phyloP scores from a whole-genome alignment of 2,329 filamentous ascomycete species.

The Cercospora citrullina region DNA sequence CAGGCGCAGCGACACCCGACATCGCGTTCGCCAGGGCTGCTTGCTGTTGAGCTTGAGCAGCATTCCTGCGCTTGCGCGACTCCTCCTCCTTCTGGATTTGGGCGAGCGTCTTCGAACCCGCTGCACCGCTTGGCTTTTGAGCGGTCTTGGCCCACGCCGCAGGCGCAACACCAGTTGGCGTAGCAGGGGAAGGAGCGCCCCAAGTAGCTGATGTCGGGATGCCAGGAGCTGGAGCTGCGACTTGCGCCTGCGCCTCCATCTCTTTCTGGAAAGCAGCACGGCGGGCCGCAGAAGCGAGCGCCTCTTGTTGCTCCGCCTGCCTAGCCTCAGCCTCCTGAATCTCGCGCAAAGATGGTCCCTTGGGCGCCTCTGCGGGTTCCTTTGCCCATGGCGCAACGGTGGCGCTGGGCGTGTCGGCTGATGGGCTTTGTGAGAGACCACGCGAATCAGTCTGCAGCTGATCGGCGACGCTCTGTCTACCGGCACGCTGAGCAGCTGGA shows the following conservation, averaged over 20 bases:
- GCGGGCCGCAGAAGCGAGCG: conserved; percentile 73
- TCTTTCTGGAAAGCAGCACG: conserved; percentile 81
- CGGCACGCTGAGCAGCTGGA: conserved; percentile 79
- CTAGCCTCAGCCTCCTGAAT: conserved; percentile 95
- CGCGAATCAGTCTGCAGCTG: conserved; percentile 62
- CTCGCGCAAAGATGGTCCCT: conserved; percentile 89
- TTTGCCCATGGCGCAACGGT: conserved; percentile 95
- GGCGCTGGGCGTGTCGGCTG: conserved; percentile 62
- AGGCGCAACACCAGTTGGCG: conserved; percentile 49
- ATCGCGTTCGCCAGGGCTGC: conserved; percentile 45
- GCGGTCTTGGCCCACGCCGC: conserved; percentile 68
- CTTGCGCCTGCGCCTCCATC: conserved; percentile 61
- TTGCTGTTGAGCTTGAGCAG: conserved; percentile 48
- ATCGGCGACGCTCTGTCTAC: conserved; percentile 77
- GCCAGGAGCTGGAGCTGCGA: conserved; percentile 59
- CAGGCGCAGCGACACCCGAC: conserved; percentile 45
- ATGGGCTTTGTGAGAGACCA: conserved; percentile 77
- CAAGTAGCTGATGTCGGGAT: conserved; percentile 87
- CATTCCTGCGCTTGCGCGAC: conserved; percentile 75
- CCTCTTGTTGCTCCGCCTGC: conserved; percentile 86
- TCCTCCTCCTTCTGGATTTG: conserved; percentile 98
- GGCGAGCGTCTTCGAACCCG: conserved; percentile 81
- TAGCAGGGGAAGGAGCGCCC: conserved; percentile 73
- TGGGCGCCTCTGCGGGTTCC: conserved; percentile 69
- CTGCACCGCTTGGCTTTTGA: conserved; percentile 50